phyloP scores from a whole-genome alignment of 768 basidiomycete species.

The Tulasnella sp. region DNA sequence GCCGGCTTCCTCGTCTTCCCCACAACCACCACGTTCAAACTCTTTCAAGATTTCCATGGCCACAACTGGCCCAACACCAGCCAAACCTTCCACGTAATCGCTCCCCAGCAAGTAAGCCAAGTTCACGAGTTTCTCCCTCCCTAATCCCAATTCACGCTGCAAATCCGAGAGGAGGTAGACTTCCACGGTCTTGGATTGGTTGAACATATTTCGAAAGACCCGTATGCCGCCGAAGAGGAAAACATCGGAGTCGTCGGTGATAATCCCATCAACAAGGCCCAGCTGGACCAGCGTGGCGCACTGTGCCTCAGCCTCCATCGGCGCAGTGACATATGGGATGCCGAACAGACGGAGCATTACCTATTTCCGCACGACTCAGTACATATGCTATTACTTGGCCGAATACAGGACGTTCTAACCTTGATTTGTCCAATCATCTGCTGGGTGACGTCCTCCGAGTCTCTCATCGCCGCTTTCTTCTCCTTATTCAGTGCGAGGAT shows the following conservation, averaged over 20 bases:
- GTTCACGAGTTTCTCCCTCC: slow-evolving; percentile 74
- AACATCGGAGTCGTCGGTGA: slow-evolving; percentile 98
- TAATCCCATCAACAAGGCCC: slow-evolving; percentile 88
- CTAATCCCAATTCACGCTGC: slow-evolving; percentile 74
- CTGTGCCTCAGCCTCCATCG: slow-evolving; percentile 99
- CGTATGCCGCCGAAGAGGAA: slow-evolving; percentile 92
- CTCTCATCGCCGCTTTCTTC: slow-evolving; percentile 79
- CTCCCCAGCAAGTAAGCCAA: slow-evolving; percentile 92
- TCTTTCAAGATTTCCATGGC: slow-evolving; percentile 93
- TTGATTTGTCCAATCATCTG: slow-evolving; percentile 86
- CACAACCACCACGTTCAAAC: slow-evolving; percentile 34
- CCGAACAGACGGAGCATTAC: slow-evolving; percentile 87
- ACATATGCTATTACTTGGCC: neutral
- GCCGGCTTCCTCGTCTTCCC: slow-evolving; percentile 40
- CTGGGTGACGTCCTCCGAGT: slow-evolving; percentile 90
- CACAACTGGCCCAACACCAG: slow-evolving; percentile 88
- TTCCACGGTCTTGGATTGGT: slow-evolving; percentile 97
- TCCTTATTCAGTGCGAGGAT: slow-evolving; percentile 72
- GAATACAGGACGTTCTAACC: no score
- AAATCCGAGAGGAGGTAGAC: slow-evolving; percentile 83
- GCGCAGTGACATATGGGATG: slow-evolving; percentile 96
- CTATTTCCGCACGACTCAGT: no score
- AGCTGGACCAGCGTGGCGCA: slow-evolving; percentile 84
- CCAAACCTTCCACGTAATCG: slow-evolving; percentile 89
- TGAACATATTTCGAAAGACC: slow-evolving; percentile 99